Percentiles rank a stretch among this genome's conserved stretches.
These are phyloP conservation scores for Astrothelium subdiscretum DNA, from an alignment of 495 filamentous ascomycete genomes.

Conservation along the genomic window DNA sequence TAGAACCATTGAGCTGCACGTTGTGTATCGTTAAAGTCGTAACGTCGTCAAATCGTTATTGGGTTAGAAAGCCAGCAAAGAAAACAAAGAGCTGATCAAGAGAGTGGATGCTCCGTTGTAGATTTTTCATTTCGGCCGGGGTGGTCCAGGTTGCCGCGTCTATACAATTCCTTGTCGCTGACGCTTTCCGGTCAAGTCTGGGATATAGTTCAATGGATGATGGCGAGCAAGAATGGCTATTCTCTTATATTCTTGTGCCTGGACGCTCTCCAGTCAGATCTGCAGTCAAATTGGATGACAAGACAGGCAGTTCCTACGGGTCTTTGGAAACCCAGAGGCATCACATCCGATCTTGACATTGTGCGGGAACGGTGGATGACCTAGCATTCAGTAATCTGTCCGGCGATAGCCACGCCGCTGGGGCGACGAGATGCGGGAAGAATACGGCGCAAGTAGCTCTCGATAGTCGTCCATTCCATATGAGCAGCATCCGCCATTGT, in stretches of 20 bases:
- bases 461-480: background rate
- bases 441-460: background rate
- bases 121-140: background rate
- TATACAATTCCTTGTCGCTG: background rate
- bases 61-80: background rate
- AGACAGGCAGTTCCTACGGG: background rate
- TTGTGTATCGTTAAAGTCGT: no score
- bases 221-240: background rate
- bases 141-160: background rate
- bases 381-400: background rate
- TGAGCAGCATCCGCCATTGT: constrained; percentile 1
- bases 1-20: no score
- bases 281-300: background rate
- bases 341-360: background rate
- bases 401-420: background rate
- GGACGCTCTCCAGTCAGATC: background rate
- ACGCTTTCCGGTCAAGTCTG: background rate
- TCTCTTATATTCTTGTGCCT: background rate
- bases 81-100: background rate
- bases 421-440: background rate
- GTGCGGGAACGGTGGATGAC: background rate
- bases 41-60: no score
- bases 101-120: background rate
- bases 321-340: background rate
- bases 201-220: no score